Conservation (phyloP, 805 yeast genomes). For the Peterozyma toletana region DNA sequence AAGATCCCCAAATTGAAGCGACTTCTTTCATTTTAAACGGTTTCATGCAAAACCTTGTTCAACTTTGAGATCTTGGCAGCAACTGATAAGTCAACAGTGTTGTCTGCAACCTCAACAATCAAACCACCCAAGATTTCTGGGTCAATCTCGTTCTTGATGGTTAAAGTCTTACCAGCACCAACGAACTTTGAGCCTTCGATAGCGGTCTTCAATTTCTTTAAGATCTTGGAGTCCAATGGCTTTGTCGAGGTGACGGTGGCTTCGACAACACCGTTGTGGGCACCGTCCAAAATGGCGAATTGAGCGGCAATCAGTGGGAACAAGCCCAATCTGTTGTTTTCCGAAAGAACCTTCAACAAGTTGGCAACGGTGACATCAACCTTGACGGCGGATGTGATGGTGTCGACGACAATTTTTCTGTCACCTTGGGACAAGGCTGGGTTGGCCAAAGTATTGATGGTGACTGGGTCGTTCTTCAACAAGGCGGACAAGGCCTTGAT, state of each 20-base stretch:
- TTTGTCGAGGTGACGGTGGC: slow-evolving; percentile 87
- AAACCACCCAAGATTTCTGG: slow-evolving; percentile 94
- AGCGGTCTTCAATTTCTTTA: slow-evolving; percentile 73
- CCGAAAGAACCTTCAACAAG: slow-evolving; percentile 80
- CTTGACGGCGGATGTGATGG: slow-evolving; percentile 38
- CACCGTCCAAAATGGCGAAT: slow-evolving; percentile 75
- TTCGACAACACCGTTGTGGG: slow-evolving; percentile 86
- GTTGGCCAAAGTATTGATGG: slow-evolving; percentile 56
- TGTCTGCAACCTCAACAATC: slow-evolving; percentile 93
- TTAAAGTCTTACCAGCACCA: slow-evolving; percentile 80
- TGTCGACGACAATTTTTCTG: slow-evolving; percentile 62
- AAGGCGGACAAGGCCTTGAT: slow-evolving; percentile 50
- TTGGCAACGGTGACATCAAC: slow-evolving; percentile 71
- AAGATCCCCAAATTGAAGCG: too few relatives aligned
- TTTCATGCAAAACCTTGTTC: slow-evolving; percentile 82
- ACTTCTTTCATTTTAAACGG: slow-evolving; percentile 42
- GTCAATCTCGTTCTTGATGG: slow-evolving; percentile 74
- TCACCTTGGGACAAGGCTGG: slow-evolving; percentile 78
- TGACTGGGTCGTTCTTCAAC: slow-evolving; percentile 56
- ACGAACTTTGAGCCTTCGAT: slow-evolving; percentile 73
- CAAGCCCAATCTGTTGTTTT: slow-evolving; percentile 84
- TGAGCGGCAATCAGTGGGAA: slow-evolving; percentile 59
- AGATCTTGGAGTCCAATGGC: slow-evolving; percentile 73
- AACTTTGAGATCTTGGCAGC: slow-evolving; percentile 79
- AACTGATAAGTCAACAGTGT: slow-evolving; percentile 90